These are phyloP conservation scores for Zymoseptoria ardabiliae DNA, from an alignment of 2,329 filamentous ascomycete species.

Conservation along the genomic window DNA sequence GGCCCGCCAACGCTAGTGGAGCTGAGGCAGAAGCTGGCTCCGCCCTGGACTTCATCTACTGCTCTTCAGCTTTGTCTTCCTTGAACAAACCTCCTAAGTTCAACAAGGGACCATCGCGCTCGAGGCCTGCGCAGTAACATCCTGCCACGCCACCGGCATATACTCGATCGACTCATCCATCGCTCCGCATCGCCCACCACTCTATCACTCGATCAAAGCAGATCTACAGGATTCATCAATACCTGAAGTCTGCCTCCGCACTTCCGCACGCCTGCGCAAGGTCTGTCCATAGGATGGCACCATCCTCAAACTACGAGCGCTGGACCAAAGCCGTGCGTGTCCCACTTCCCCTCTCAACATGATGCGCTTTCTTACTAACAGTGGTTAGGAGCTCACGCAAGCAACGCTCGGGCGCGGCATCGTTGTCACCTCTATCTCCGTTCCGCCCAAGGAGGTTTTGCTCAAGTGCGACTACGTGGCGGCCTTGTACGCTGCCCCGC, in stretches of 20 bases:
- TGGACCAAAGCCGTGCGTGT: conserved; percentile 5
- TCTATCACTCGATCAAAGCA: background rate
- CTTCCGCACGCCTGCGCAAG: background rate
- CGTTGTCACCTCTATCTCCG: background rate
- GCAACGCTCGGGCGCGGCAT: background rate
- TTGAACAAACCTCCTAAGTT: too few species aligned
- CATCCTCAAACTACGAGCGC: background rate
- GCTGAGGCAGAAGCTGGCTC: background rate
- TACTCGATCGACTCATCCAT: too few species aligned
- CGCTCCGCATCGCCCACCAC: too few species aligned
- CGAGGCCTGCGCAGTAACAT: background rate
- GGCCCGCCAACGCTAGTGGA: background rate
- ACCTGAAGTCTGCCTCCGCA: background rate
- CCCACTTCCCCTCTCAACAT: background rate
- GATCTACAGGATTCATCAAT: background rate
- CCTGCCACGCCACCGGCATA: background rate
- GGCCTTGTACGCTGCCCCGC: background rate
- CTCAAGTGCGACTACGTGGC: background rate
- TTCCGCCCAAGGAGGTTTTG: background rate
- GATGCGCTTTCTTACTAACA: background rate
- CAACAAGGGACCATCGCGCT: too few species aligned
- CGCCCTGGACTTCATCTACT: background rate
- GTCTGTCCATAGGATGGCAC: background rate
- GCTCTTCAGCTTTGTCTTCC: background rate
- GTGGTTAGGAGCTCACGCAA: background rate